Conservation (phyloP, 2,329 filamentous ascomycete species). For the Trichoderma hamatum region DNA sequence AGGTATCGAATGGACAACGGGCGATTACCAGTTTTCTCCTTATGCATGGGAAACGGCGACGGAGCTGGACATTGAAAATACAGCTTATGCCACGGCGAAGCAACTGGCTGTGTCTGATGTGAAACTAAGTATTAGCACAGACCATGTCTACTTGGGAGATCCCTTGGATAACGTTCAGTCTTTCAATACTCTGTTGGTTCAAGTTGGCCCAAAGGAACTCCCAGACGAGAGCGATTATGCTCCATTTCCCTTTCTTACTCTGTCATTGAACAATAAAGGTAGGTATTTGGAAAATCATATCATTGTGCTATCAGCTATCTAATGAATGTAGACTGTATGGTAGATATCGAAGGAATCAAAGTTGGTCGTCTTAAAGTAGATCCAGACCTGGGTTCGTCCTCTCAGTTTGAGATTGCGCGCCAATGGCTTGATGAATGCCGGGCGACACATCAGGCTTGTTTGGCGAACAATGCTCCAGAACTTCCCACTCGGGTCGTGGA, state of each 20-base stretch:
- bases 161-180: background rate
- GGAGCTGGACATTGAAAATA: background rate
- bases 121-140: slow-evolving; percentile 1
- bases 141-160: background rate
- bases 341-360: background rate
- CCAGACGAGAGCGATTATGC: background rate
- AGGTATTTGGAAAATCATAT: too few relatives aligned
- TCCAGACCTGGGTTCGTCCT: background rate
- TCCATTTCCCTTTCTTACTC: background rate
- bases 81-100: background rate
- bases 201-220: background rate
- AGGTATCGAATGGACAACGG: background rate
- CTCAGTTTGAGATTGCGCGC: slow-evolving; percentile 12
- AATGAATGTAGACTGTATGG: background rate
- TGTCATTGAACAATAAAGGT: background rate
- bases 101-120: background rate
- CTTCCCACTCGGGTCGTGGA: slow-evolving; percentile 22
- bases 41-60: background rate
- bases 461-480: background rate
- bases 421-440: slow-evolving; percentile 7
- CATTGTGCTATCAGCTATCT: background rate
- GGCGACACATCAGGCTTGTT: background rate
- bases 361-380: background rate
- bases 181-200: slow-evolving; percentile 1
- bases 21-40: background rate